Evolutionary conservation across 257 asterid genomes (phyloP), one percentile per base, ranked within the genome.

Genomic region (Fraxinus quadrangulata): DNA sequence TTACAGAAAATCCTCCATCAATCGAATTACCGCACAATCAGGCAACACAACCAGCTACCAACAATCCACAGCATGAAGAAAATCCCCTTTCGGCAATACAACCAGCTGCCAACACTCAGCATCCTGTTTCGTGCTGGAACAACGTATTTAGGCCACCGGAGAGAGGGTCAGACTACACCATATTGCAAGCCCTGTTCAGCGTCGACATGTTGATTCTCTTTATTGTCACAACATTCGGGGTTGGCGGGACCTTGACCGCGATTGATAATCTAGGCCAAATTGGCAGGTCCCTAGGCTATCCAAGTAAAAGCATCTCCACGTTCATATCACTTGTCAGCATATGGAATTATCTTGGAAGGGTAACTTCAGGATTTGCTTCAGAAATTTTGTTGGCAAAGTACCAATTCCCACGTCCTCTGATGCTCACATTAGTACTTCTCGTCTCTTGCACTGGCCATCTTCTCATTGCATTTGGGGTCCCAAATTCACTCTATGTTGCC

Each of bases 281-380:
- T 26, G 90, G 90, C 0, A 70, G 71, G 0, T 86, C 92, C 0
- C 30, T 84, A 26, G 91, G 91, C 11, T 89, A 89, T 40, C 90
- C 93, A 0, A 11, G 76, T 0, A 84, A 83, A 10, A 87, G 86
- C 85, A 80, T 86, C 75, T 78, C 85, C 59, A 89, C 93, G 13
- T 87, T 87, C 76, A 87, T 89, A 2, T 85, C 93, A 0, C 51
- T 89, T 1, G 88, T 89, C 21, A 89, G 93, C 86, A 89, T 89
- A 65, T 89, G 93, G 91, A 84, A 84, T 72, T 89, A 85, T 34
- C 87, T 89, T 3, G 91, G 93, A 11, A 37, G 87, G 3, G 93
- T 89, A 0, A 51, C 77, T 1, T 81, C 91, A 0, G 93, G 91
- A 1, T 89, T 87, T 54, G 84, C 77, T 0, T 89, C 93, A 6